Evolutionary conservation across 139 green algal genomes (phyloP).

Genomic region (Chlamydomonas applanata): DNA sequence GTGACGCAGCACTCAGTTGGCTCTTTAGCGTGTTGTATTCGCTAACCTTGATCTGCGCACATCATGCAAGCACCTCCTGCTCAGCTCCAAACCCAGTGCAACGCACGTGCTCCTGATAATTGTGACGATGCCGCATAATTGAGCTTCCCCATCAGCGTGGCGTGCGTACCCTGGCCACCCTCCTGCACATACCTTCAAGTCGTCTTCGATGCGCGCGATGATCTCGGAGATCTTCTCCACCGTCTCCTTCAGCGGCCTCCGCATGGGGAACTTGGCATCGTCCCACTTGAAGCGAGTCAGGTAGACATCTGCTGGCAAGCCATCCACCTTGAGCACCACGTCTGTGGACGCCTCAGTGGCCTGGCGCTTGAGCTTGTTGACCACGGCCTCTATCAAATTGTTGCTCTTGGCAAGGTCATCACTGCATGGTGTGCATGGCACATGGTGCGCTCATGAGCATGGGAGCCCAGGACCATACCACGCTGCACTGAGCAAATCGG

Average conservation of each 20-base stretch:
- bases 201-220: conserved; percentile 89
- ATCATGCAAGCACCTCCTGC: neutral
- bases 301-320: conserved; percentile 64
- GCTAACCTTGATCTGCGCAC: conserved; percentile 61
- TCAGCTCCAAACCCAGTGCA: no score
- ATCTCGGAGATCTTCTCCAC: conserved; percentile 87
- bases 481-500: neutral
- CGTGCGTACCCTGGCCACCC: neutral
- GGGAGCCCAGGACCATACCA: no score
- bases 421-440: conserved; percentile 21
- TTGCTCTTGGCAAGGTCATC: conserved; percentile 92
- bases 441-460: no score
- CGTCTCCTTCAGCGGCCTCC: conserved; percentile 83
- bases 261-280: conserved; percentile 93
- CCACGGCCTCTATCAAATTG: conserved; percentile 72
- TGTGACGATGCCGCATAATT: no score
- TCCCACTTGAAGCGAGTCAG: conserved; percentile 91
- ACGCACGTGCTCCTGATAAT: no score
- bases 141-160: neutral
- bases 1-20: conserved; percentile 61
- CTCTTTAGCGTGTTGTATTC: conserved; percentile 87
- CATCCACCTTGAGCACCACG: conserved; percentile 57
- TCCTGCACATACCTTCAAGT: conserved; percentile 85
- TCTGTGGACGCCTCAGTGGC: conserved; percentile 21
- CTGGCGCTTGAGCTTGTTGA: conserved; percentile 83